Conservation (phyloP, 352 stramenopile species). For the Phytophthora meadii region DNA sequence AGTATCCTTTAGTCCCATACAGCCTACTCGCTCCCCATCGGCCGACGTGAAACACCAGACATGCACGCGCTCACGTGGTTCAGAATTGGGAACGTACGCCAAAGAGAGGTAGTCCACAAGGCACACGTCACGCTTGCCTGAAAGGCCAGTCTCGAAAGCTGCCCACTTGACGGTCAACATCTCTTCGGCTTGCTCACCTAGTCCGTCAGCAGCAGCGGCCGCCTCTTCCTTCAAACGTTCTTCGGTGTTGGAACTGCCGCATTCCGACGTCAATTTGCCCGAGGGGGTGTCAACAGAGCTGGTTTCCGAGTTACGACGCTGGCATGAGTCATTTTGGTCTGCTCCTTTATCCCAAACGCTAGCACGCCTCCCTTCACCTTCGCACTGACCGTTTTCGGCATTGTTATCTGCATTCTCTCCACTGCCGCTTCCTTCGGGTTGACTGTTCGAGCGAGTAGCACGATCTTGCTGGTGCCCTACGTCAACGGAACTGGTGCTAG, state of each 20-base stretch:
- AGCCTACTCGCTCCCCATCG: conserved; percentile 80
- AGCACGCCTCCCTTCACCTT: conserved; percentile 26
- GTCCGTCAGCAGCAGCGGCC: conserved; percentile 26
- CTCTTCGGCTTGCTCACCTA: conserved; percentile 52
- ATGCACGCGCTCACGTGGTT: conserved; percentile 61
- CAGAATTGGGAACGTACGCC: conserved; percentile 66
- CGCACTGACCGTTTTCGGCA: conserved; percentile 30
- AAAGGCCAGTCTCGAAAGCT: conserved; percentile 66
- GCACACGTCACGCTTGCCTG: conserved; percentile 71
- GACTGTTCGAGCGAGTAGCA: conserved; percentile 20
- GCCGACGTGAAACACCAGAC: conserved; percentile 82
- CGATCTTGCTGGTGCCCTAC: conserved; percentile 9
- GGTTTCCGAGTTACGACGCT: conserved; percentile 36
- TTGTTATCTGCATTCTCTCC: conserved; percentile 31
- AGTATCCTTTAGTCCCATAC: conserved; percentile 78
- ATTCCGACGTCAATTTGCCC: conserved; percentile 25
- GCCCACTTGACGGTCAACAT: conserved; percentile 81
- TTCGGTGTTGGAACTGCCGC: conserved; percentile 34
- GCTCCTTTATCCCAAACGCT: conserved; percentile 35
- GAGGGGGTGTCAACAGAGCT: conserved; percentile 34
- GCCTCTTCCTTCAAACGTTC: conserved; percentile 37
- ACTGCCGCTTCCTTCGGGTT: conserved; percentile 29
- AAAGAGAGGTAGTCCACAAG: conserved; percentile 78
- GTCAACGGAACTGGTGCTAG: conserved; percentile 11
- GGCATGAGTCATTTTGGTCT: conserved; percentile 8